phyloP scores from a whole-genome alignment of 306 rosid species.

The Ormosia semicastrata region DNA sequence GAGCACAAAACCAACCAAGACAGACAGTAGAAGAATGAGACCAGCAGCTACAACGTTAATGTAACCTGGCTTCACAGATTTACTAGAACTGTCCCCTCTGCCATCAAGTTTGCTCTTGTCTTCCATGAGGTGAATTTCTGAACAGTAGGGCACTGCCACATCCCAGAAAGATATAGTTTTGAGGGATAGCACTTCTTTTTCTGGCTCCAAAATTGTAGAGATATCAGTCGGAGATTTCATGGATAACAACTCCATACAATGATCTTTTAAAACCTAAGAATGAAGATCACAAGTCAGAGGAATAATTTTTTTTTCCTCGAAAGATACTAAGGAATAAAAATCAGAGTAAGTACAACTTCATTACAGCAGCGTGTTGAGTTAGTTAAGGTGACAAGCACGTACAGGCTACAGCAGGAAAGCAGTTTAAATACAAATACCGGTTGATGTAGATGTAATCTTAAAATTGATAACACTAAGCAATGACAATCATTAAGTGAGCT shows the following conservation, averaged over 20 bases:
- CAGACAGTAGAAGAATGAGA: slow-evolving; percentile 55
- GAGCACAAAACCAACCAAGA: slow-evolving; percentile 54
- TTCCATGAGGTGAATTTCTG: slow-evolving; percentile 29
- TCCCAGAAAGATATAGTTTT: slow-evolving; percentile 71
- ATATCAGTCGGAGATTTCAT: slow-evolving; percentile 51
- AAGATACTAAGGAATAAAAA: not conserved
- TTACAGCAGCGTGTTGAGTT: not conserved
- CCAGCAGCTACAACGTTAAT: slow-evolving; percentile 48
- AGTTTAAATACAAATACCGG: not conserved
- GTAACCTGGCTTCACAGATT: slow-evolving; percentile 23
- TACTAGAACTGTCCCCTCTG: slow-evolving; percentile 28
- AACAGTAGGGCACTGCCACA: slow-evolving; percentile 42
- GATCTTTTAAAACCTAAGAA: slow-evolving; percentile 47
- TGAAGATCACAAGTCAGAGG: slow-evolving; percentile 12
- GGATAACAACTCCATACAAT: slow-evolving; percentile 41
- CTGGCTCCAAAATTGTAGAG: slow-evolving; percentile 67
- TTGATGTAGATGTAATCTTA: not conserved
- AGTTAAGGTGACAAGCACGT: not conserved
- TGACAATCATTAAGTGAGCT: not conserved
- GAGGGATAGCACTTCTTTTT: slow-evolving; percentile 47
- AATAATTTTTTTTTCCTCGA: not conserved
- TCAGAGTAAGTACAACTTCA: not conserved
- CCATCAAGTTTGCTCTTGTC: slow-evolving; percentile 33
- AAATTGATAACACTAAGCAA: not conserved
- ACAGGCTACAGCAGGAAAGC: not conserved